These are phyloP conservation scores for Talaromyces sp. DNA, from an alignment of 2,329 filamentous ascomycete species.

Conservation along the genomic window DNA sequence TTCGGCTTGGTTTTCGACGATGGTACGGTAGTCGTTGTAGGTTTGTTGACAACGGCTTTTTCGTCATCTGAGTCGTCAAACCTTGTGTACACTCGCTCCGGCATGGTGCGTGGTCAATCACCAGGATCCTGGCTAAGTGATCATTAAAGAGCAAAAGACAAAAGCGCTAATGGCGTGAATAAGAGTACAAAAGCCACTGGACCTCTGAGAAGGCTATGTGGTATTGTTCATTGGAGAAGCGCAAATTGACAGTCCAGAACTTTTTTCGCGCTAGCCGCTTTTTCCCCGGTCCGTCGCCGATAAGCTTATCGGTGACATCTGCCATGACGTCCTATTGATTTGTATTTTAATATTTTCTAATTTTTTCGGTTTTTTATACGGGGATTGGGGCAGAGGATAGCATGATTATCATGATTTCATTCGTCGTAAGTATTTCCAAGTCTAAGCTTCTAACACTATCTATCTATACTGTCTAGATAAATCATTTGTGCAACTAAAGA, in stretches of 20 bases:
- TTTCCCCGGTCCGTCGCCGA: not conserved
- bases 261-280: slow-evolving; percentile 1
- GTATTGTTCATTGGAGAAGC: not conserved
- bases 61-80: slow-evolving; percentile 37
- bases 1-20: not conserved
- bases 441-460: not conserved
- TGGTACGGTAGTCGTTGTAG: not conserved
- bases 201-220: no score
- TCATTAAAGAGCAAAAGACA: no score
- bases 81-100: slow-evolving; percentile 40
- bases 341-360: no score
- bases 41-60: slow-evolving; percentile 19
- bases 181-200: no score
- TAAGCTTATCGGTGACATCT: slow-evolving; percentile 18
- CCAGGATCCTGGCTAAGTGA: no score
- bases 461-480: not conserved
- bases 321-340: not conserved
- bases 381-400: no score
- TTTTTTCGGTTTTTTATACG: no score
- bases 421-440: not conserved
- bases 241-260: not conserved
- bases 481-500: slow-evolving; percentile 26
- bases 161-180: no score
- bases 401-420: not conserved
- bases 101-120: slow-evolving; percentile 32